Conservation (phyloP, 345 rosid genomes). For the Pseudoturritis turrita region DNA sequence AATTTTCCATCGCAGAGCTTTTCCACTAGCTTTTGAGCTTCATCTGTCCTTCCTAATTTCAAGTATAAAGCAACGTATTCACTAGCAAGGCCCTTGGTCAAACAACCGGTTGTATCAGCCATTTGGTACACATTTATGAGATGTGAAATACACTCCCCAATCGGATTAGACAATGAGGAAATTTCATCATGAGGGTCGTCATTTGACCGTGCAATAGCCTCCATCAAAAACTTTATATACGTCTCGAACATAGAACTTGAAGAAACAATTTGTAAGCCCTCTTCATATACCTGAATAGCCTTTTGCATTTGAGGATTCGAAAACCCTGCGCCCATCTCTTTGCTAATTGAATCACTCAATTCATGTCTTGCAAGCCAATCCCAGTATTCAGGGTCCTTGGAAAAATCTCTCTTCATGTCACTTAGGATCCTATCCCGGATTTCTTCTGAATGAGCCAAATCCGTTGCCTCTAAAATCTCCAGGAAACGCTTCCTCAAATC, state of each 20-base stretch:
- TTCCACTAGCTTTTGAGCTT: constrained; percentile 56
- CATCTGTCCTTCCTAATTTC: constrained; percentile 54
- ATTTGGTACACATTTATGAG: constrained; percentile 50
- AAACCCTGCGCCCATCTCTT: constrained; percentile 22
- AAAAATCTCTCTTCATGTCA: constrained; percentile 79
- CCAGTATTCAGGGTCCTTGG: constrained; percentile 63
- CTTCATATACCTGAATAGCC: constrained; percentile 85
- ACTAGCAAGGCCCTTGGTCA: constrained; percentile 65
- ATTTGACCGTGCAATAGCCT: constrained; percentile 31
- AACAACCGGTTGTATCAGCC: constrained; percentile 57
- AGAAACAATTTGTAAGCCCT: constrained; percentile 51
- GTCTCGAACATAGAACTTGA: constrained; percentile 52
- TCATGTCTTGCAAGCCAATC: constrained; percentile 86
- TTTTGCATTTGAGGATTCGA: constrained; percentile 38
- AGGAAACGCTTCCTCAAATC: constrained; percentile 61
- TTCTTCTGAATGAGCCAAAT: constrained; percentile 59
- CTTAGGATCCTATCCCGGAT: constrained; percentile 50
- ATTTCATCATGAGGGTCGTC: constrained; percentile 30
- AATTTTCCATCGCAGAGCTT: constrained; percentile 54
- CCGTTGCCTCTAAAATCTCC: constrained; percentile 67
- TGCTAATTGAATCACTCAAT: constrained; percentile 33
- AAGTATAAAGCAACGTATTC: constrained; percentile 55
- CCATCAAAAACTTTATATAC: constrained; percentile 58
- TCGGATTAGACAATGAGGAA: constrained; percentile 17
- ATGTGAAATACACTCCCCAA: constrained; percentile 36